phyloP scores from a whole-genome alignment of 495 filamentous ascomycete genomes.

The Talaromyces thailandensis region DNA sequence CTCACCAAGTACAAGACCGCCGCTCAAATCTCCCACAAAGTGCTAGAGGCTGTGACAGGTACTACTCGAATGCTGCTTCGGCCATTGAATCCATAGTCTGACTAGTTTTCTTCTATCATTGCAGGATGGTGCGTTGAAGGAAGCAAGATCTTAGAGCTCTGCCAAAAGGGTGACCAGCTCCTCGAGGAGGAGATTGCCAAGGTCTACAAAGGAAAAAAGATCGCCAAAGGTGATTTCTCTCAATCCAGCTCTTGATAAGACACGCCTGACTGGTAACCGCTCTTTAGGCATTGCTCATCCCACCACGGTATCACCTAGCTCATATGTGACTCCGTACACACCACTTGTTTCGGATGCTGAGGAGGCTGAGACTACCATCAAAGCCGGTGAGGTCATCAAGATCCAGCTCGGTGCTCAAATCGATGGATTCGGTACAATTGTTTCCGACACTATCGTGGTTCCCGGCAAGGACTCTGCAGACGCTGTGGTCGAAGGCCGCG shows the following conservation, averaged over 20 bases:
- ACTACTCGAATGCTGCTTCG: conserved; percentile 10
- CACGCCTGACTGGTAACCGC: background rate
- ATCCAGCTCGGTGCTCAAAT: conserved; percentile 98
- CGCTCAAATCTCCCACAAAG: conserved; percentile 87
- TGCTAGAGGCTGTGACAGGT: conserved; percentile 75
- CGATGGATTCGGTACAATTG: conserved; percentile 92
- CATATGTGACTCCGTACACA: conserved; percentile 94
- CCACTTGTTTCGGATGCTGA: conserved; percentile 75
- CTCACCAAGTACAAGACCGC: conserved; percentile 98
- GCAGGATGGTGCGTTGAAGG: conserved; percentile 72
- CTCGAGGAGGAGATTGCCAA: conserved; percentile 88
- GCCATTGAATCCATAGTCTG: background rate
- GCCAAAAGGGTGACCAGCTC: conserved; percentile 90
- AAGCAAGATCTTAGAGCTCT: conserved; percentile 84
- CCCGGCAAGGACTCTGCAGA: conserved; percentile 44
- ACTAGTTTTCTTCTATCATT: background rate
- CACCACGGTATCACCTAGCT: conserved; percentile 88
- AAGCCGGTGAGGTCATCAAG: conserved; percentile 81
- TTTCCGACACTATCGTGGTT: conserved; percentile 85
- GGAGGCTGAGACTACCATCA: conserved; percentile 69
- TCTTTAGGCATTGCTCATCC: conserved; percentile 75
- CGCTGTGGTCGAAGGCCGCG: conserved; percentile 56
- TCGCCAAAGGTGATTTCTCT: conserved; percentile 61
- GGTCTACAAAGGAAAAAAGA: conserved; percentile 98
- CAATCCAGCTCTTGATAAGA: background rate